These are phyloP conservation scores for Aureobasidium sp. DNA, from an alignment of 2,329 filamentous ascomycete genomes.

Conservation along the genomic window DNA sequence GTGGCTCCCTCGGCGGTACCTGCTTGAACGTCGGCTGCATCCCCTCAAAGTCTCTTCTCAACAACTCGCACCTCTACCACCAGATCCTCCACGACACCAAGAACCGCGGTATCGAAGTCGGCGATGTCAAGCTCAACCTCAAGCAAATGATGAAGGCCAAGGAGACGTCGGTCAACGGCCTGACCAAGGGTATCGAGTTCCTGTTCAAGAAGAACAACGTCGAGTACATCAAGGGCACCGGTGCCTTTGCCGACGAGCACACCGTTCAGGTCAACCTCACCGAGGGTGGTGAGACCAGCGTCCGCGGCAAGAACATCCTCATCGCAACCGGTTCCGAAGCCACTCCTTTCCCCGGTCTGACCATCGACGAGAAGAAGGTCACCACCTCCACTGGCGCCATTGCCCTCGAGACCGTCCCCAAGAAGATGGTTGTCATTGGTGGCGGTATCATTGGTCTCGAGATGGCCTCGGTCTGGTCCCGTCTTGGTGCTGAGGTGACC, in stretches of 20 bases:
- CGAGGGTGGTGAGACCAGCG: constrained; percentile 81
- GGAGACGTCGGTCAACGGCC: constrained; percentile 74
- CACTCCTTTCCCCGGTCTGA: constrained; percentile 90
- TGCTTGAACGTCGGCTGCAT: constrained; percentile 99
- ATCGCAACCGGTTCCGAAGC: constrained; percentile 94
- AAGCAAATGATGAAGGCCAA: constrained; percentile 97
- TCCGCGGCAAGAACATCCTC: constrained; percentile 92
- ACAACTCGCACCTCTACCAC: constrained; percentile 98
- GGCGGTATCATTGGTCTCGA: constrained; percentile 98
- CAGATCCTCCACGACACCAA: constrained; percentile 95
- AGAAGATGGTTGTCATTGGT: constrained; percentile 95
- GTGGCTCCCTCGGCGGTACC: constrained; percentile 86
- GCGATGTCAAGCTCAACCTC: constrained; percentile 94
- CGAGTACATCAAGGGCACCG: constrained; percentile 92
- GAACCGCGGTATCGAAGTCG: constrained; percentile 92
- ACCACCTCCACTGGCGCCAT: constrained; percentile 94
- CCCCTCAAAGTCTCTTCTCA: constrained; percentile 97
- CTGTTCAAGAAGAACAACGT: constrained; percentile 99
- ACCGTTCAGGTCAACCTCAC: constrained; percentile 83
- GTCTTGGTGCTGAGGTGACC: constrained; percentile 87
- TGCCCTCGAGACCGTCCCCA: constrained; percentile 78
- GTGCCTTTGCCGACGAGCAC: constrained; percentile 78
- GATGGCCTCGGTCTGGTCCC: constrained; percentile 96
- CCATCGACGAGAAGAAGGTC: constrained; percentile 95
- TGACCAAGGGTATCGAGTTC: constrained; percentile 97